These are phyloP conservation scores for Paxillus rubicundulus DNA, from an alignment of 768 basidiomycete genomes.

Conservation along the genomic window DNA sequence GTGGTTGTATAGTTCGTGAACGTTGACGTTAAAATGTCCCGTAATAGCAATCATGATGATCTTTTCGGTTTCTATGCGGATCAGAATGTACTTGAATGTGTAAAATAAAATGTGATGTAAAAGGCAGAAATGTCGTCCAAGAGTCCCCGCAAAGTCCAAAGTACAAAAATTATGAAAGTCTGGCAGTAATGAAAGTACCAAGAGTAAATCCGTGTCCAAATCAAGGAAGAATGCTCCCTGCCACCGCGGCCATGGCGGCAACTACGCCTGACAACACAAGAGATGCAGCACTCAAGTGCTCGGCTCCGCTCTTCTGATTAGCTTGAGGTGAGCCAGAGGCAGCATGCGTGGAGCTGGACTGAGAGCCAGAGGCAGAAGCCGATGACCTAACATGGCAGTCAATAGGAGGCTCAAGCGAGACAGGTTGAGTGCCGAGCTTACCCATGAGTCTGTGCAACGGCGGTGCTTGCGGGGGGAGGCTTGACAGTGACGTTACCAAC, in stretches of 20 bases:
- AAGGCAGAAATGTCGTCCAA: no score
- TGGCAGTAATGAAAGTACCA: conserved; percentile 16
- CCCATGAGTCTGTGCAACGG: conserved; percentile 1
- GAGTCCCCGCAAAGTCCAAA: not conserved
- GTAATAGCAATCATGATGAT: no score
- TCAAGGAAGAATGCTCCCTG: conserved; percentile 24
- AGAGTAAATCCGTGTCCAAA: not conserved
- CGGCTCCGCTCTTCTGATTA: conserved; percentile 34
- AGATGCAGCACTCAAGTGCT: conserved; percentile 21
- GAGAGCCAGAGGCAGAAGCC: conserved; percentile 1
- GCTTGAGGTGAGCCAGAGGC: conserved; percentile 24
- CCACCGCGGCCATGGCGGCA: conserved; percentile 20
- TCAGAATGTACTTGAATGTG: no score
- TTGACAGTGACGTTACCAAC: conserved; percentile 20
- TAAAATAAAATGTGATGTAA: no score
- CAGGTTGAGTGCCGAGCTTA: not conserved
- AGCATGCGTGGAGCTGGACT: conserved; percentile 9
- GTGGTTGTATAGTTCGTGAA: no score
- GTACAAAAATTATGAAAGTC: no score
- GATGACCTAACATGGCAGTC: conserved; percentile 6
- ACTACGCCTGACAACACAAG: conserved; percentile 23
- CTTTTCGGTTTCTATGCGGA: no score
- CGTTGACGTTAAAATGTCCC: no score
- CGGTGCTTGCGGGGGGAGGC: conserved; percentile 14
- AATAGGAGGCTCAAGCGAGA: not conserved